Evolutionary conservation across 2,329 filamentous ascomycete genomes (phyloP).

Genomic region (Coccinonectria pachysandricola): DNA sequence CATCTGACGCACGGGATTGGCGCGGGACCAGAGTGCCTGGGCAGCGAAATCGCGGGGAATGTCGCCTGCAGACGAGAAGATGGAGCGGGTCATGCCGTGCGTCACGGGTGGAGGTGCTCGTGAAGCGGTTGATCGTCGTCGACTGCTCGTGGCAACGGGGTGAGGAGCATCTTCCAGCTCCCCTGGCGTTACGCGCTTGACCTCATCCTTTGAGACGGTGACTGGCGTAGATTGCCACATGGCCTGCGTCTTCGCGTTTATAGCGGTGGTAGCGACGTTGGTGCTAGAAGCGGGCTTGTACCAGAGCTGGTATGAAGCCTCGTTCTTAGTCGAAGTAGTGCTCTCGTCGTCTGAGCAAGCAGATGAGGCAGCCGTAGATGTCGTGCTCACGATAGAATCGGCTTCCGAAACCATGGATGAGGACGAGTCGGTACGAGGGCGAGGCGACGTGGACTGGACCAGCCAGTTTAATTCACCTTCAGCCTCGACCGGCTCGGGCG

Average conservation of each 20-base stretch:
- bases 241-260: too few species aligned
- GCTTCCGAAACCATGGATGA: slow-evolving; percentile 7
- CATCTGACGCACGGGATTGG: too few species aligned
- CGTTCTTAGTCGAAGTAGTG: too few species aligned
- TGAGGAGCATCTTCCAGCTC: slow-evolving; percentile 9
- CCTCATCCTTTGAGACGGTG: slow-evolving; percentile 7
- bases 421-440: slow-evolving; percentile 12
- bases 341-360: slow-evolving; percentile 12
- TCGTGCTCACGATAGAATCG: slow-evolving; percentile 7
- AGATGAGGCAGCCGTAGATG: slow-evolving; percentile 12
- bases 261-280: slow-evolving; percentile 2
- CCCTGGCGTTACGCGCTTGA: slow-evolving; percentile 10
- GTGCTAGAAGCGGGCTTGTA: slow-evolving; percentile 8
- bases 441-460: slow-evolving; percentile 9
- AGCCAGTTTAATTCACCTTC: slow-evolving; percentile 13
- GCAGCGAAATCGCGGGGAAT: slow-evolving; percentile 17
- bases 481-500: slow-evolving; percentile 8
- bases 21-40: slow-evolving; percentile 16
- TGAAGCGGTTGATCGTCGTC: slow-evolving; percentile 9
- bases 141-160: slow-evolving; percentile 13
- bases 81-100: slow-evolving; percentile 12
- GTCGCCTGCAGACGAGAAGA: slow-evolving; percentile 15
- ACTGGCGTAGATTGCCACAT: slow-evolving; percentile 14
- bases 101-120: slow-evolving; percentile 14
- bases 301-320: slow-evolving; percentile 20